Evolutionary conservation across 345 rosid species (phyloP).

Genomic region (Dipteronia sinensis): DNA sequence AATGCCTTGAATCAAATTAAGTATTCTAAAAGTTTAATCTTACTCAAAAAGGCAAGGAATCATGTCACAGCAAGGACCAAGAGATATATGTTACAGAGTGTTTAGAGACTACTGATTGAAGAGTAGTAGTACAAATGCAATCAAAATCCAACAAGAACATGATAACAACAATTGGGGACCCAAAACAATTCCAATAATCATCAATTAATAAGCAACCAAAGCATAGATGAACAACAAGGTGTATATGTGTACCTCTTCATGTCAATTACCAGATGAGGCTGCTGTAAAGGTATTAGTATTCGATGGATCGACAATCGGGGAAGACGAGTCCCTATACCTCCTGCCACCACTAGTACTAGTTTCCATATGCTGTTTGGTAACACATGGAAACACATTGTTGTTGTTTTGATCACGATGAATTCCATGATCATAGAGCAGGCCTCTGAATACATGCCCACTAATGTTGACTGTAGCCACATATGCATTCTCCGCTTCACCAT

Average conservation of each 20-base stretch:
- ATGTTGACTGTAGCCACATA: slow-evolving; percentile 52
- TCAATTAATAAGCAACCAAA: background rate
- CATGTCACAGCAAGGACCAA: no score
- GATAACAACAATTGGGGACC: background rate
- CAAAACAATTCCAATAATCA: background rate
- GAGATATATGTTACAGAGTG: no score
- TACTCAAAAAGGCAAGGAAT: no score
- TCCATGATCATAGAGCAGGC: slow-evolving; percentile 66
- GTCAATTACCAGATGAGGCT: slow-evolving; percentile 30
- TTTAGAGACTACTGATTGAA: no score
- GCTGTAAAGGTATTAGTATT: slow-evolving; percentile 16
- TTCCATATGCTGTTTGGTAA: slow-evolving; percentile 27
- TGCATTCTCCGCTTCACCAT: slow-evolving; percentile 40
- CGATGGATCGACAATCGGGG: slow-evolving; percentile 33
- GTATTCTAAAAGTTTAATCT: no score
- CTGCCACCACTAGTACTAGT: background rate
- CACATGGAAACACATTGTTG: slow-evolving; percentile 44
- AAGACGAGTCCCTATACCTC: slow-evolving; percentile 29
- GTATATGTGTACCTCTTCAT: slow-evolving; percentile 28
- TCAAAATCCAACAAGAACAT: background rate
- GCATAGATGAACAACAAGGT: background rate
- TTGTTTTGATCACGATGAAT: slow-evolving; percentile 27
- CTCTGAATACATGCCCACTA: slow-evolving; percentile 57
- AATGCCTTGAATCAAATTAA: no score
- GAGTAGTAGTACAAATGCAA: background rate